Evolutionary conservation across 1,284 basidiomycete species (phyloP).

Genomic region (Fomitiporia mediterranea): DNA sequence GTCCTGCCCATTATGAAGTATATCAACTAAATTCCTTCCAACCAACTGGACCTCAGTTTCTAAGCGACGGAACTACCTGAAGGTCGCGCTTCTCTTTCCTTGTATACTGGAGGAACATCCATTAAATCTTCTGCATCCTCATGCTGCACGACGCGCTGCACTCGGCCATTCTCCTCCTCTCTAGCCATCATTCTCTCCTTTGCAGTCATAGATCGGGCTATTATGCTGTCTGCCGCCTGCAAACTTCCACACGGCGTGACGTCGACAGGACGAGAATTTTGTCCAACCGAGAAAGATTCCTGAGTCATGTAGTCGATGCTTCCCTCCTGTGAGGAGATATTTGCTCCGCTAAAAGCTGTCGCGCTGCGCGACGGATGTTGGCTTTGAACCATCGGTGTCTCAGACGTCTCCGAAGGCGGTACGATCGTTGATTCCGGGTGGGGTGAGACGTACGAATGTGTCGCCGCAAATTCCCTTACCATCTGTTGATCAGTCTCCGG

Average conservation of each 20-base stretch:
- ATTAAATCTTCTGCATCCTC: slow-evolving; percentile 16
- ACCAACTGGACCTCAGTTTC: neutral
- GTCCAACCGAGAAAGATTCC: neutral
- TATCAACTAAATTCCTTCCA: neutral
- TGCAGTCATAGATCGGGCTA: slow-evolving; percentile 2
- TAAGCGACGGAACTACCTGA: neutral
- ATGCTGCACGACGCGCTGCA: slow-evolving; percentile 5
- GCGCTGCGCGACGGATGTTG: neutral
- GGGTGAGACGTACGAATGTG: neutral
- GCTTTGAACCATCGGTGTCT: slow-evolving; percentile 4
- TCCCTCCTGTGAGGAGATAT: slow-evolving; percentile 3
- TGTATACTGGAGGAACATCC: slow-evolving; percentile 15
- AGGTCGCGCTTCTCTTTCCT: neutral
- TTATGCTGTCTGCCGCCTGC: neutral
- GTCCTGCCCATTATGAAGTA: no score
- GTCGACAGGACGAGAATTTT: neutral
- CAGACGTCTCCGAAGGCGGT: neutral
- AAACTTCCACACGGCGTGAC: neutral
- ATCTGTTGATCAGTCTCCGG: neutral
- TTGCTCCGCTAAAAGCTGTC: neutral
- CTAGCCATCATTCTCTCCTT: slow-evolving; percentile 5
- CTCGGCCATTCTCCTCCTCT: slow-evolving; percentile 3
- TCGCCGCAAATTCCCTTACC: neutral
- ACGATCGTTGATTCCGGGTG: neutral
- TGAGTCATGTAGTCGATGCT: neutral